A percentile compares a stretch with the other conserved stretches of the same genome.
phyloP scores from a whole-genome alignment of 495 filamentous ascomycete species.

The Penicillium mononematosum region DNA sequence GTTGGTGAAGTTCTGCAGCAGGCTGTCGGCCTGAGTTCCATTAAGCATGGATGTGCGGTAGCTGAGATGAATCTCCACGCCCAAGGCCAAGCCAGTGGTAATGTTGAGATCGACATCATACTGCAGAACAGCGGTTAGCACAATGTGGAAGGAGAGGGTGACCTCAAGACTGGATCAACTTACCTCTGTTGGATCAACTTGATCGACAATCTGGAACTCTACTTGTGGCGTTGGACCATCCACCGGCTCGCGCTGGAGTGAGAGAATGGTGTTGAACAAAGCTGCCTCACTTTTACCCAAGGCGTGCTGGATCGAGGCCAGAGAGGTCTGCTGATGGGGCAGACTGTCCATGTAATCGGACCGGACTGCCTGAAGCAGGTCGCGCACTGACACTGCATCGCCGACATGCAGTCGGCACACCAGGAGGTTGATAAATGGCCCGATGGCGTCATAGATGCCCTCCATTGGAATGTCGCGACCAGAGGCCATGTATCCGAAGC shows the following conservation, averaged over 20 bases:
- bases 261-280: conserved; percentile 45
- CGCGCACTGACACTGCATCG: conserved; percentile 17
- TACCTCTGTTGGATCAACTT: conserved; percentile 39
- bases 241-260: neutral
- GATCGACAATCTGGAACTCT: conserved; percentile 3
- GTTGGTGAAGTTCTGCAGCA: conserved; percentile 5
- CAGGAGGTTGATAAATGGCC: conserved; percentile 39
- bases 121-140: conserved; percentile 24
- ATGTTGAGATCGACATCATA: conserved; percentile 8
- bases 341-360: conserved; percentile 36
- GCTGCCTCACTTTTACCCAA: conserved; percentile 27
- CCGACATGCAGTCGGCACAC: conserved; percentile 31
- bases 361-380: conserved; percentile 31
- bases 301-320: conserved; percentile 41
- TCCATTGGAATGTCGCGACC: conserved; percentile 28
- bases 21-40: neutral
- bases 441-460: conserved; percentile 31
- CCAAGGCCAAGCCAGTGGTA: conserved; percentile 48
- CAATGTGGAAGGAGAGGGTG: too few relatives aligned
- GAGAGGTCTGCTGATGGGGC: conserved; percentile 29
- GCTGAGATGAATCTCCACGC: conserved; percentile 20
- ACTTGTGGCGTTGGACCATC: conserved; percentile 27
- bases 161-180: conserved; percentile 22
- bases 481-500: conserved; percentile 41
- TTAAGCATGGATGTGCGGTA: conserved; percentile 18